Percentiles rank a stretch among this genome's conserved stretches.
phyloP scores from a whole-genome alignment of 164 flowering plant species.

The Tetrastigma voinierianum region DNA sequence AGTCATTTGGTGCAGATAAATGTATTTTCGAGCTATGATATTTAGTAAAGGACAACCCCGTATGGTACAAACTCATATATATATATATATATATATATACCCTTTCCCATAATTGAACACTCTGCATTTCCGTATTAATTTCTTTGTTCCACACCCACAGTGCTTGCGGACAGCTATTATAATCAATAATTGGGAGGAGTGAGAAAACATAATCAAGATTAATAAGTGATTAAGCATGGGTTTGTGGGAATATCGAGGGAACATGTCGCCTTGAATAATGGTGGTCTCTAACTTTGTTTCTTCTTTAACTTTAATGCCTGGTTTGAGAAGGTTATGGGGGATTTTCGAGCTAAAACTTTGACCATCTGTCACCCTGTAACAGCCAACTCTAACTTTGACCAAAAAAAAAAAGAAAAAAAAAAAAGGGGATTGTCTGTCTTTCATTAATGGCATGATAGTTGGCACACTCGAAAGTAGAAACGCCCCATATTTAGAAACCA shows the following conservation, averaged over 20 bases:
- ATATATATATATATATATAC: no score
- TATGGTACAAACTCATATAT: no score
- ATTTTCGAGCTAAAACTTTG: slow-evolving; percentile 3
- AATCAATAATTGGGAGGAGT: not conserved
- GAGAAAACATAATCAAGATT: not conserved
- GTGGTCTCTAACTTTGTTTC: slow-evolving; percentile 14
- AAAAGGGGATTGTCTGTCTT: not conserved
- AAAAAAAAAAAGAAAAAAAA: not conserved
- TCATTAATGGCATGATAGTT: not conserved
- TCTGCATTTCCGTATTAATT: no score
- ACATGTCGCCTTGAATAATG: slow-evolving; percentile 23
- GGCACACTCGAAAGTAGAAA: no score
- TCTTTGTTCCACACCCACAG: no score
- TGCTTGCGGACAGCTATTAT: not conserved
- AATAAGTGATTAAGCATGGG: not conserved
- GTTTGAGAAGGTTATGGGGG: no score
- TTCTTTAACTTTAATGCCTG: not conserved
- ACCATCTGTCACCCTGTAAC: slow-evolving; percentile 11
- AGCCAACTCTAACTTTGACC: slow-evolving; percentile 9
- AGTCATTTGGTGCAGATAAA: no score
- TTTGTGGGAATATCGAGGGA: slow-evolving; percentile 10
- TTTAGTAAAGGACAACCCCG: no score
- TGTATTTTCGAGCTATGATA: no score
- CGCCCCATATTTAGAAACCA: no score
- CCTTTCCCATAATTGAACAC: no score